Base-by-base conservation (phyloP, 2,329 filamentous ascomycete genomes). In the Ceratocystis lukuohia region DNA sequence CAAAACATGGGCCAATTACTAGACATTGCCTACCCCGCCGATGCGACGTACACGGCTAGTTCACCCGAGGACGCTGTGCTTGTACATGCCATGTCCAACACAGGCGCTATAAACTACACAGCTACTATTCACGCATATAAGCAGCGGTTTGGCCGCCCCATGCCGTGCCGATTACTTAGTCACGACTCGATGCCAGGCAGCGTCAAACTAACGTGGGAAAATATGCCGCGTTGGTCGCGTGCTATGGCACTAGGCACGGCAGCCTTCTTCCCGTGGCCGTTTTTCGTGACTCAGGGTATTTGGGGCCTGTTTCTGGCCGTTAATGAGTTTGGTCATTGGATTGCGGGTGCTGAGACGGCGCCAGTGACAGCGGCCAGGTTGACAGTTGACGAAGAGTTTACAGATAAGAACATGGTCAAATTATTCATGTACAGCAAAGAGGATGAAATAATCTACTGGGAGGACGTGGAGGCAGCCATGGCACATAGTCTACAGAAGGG, bases 341-440 rank as follows among this genome's bases (percentile, higher is more conserved):
- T 75, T 8, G 67, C 75, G 0, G 77, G 80, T 0, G 72, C 72
- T 0, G 75, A 79, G 62, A 75, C 67, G 2, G 74, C 59, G 75
- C 79, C 1, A 76, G 77, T 0, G 71, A 73, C 0, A 79, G 77
- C 65, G 77, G 76, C 64, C 69, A 64, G 65, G 30, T 17, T 68
- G 25, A 61, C 53, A 5, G 25, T 66, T 2, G 73, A 78, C n/a
- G 72, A 75, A 12, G 70, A 70, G 12, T 75, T 71, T 5, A 75
- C 76, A 33, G 72, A 74, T 3, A 71, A 70, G 46, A 69, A 66
- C 3, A 76, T 80, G 1, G 77, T 78, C 20, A 76, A 81, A 63
- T 70, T 85, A 67, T 86, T 84, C 72, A 69, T 85, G 33, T 87
- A 86, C 71, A 84, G 82, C 69, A 80, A 79, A 68, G 78, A 78